Percentiles rank a stretch among this genome's conserved stretches.
Evolutionary conservation across 2,329 filamentous ascomycete genomes (phyloP).

Genomic region (Seiridium cupressi): DNA sequence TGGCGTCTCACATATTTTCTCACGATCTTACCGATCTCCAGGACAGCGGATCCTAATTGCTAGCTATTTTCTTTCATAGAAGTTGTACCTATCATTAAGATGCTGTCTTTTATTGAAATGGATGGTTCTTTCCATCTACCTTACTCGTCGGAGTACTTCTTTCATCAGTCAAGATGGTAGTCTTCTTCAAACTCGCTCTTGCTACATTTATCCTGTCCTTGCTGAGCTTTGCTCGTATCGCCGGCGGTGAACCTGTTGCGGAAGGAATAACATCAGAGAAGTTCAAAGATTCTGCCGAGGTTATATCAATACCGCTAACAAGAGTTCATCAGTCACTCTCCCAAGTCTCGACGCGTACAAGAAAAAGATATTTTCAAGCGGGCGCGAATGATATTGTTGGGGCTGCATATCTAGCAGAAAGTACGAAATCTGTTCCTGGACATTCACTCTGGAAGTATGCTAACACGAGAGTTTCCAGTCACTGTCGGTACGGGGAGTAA

Average conservation of each 20-base stretch:
- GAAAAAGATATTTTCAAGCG: conserved; percentile 23
- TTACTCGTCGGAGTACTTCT: conserved; percentile 7
- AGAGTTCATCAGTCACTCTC: conserved; percentile 20
- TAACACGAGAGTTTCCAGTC: not conserved
- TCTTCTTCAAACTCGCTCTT: not conserved
- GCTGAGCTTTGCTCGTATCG: not conserved
- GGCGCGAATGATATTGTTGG: conserved; percentile 26
- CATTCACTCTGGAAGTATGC: not conserved
- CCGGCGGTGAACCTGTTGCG: not conserved
- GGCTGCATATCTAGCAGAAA: conserved; percentile 28
- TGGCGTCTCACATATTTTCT: conserved; percentile 8
- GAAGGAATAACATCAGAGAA: conserved; percentile 10
- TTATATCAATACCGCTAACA: conserved; percentile 25
- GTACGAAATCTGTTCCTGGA: conserved; percentile 14
- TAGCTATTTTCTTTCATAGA: not conserved
- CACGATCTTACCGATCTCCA: conserved; percentile 8
- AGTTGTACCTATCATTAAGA: not conserved
- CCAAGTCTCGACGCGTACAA: conserved; percentile 22
- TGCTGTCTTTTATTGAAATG: not conserved
- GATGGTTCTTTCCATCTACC: not conserved
- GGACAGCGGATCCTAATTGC: conserved; percentile 16
- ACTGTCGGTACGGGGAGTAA: not conserved
- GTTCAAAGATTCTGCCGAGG: conserved; percentile 12
- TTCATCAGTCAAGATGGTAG: not conserved
- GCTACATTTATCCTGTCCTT: not conserved